Percentiles rank a stretch among this genome's conserved stretches.
Evolutionary conservation across 2,329 filamentous ascomycete genomes (phyloP).

Genomic region (Ophiostoma ulmi): DNA sequence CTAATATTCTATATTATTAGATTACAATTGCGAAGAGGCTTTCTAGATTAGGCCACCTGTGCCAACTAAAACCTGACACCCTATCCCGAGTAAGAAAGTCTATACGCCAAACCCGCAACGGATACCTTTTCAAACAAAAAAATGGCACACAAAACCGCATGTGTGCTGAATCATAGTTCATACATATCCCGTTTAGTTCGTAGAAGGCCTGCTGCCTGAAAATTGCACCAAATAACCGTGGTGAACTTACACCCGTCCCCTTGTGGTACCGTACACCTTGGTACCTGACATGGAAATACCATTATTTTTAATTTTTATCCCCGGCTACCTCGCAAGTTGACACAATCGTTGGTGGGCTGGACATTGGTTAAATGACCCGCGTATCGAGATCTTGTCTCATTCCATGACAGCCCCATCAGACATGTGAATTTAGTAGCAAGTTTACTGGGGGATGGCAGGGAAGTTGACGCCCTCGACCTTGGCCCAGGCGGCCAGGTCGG

Average conservation of each 20-base stretch:
- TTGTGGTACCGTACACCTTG: background rate
- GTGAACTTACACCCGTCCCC: background rate
- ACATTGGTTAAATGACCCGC: background rate
- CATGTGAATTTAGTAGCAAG: background rate
- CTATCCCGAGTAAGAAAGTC: slow-evolving; percentile 11
- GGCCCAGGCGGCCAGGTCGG: slow-evolving; percentile 35
- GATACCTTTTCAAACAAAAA: slow-evolving; percentile 10
- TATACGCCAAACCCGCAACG: background rate
- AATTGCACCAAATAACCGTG: background rate
- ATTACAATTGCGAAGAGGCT: slow-evolving; percentile 10
- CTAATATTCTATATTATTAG: slow-evolving; percentile 4
- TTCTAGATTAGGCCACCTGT: slow-evolving; percentile 10
- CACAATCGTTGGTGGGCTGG: background rate
- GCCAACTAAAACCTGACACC: slow-evolving; percentile 10
- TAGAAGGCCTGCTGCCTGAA: slow-evolving; percentile 12
- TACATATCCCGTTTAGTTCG: slow-evolving; percentile 12
- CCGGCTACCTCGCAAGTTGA: background rate
- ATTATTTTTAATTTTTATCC: background rate
- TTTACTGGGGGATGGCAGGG: slow-evolving; percentile 32
- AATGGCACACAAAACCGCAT: slow-evolving; percentile 9
- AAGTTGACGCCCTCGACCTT: slow-evolving; percentile 34
- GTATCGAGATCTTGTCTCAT: background rate
- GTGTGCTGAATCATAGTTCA: slow-evolving; percentile 9
- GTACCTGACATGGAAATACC: background rate
- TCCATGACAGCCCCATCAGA: background rate